A percentile compares a stretch with the other conserved stretches of the same genome.
These are phyloP conservation scores for Macrolepiota albuminosa DNA, from an alignment of 768 basidiomycete genomes.

Conservation along the genomic window DNA sequence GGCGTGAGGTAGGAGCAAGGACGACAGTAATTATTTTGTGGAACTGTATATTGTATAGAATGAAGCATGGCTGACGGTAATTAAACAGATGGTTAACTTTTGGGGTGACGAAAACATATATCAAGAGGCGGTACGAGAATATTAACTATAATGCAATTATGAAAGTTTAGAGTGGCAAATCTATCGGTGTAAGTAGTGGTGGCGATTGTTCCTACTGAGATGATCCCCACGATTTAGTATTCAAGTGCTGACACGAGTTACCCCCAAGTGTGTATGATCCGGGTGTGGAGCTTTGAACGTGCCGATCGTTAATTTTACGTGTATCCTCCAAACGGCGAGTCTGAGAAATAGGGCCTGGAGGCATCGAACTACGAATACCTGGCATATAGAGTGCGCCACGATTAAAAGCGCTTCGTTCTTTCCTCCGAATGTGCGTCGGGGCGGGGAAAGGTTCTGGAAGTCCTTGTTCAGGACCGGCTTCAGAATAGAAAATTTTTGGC, in stretches of 20 bases:
- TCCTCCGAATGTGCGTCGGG: conserved; percentile 75
- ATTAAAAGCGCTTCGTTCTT: conserved; percentile 79
- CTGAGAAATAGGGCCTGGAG: conserved; percentile 10
- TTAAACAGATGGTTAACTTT: background rate
- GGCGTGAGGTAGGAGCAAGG: background rate
- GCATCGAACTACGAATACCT: conserved; percentile 13
- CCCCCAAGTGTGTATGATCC: background rate
- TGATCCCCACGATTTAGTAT: background rate
- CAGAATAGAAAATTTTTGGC: conserved; percentile 80
- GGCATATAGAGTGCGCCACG: conserved; percentile 64
- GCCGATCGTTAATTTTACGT: conserved; percentile 6
- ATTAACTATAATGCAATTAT: background rate
- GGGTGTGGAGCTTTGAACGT: background rate
- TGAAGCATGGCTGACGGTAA: background rate
- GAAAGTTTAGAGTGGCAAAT: background rate
- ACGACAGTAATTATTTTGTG: background rate
- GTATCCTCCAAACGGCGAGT: conserved; percentile 16
- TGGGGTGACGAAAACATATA: background rate
- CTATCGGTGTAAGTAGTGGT: background rate
- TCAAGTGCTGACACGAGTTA: background rate
- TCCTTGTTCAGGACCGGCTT: conserved; percentile 65
- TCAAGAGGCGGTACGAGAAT: background rate
- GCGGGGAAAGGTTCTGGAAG: conserved; percentile 77
- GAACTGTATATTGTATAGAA: background rate
- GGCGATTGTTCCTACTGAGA: background rate